Conservation (phyloP, 495 filamentous ascomycete species). For the Aspergillus steynii region DNA sequence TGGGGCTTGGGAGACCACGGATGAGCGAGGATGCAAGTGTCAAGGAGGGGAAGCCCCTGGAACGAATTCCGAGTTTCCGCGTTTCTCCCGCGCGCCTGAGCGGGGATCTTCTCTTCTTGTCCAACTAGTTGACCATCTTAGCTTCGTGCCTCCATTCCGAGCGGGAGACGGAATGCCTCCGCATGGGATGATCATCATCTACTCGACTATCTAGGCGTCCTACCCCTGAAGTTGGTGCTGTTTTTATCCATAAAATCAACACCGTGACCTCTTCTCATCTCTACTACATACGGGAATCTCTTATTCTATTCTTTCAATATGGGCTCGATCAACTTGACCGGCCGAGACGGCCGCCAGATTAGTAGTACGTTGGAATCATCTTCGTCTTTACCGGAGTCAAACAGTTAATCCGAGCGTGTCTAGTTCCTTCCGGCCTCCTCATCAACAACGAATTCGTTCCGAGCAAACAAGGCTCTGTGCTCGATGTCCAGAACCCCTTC, state of each 20-base stretch:
- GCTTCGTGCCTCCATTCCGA: not conserved
- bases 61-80: not conserved
- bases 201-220: too few species aligned
- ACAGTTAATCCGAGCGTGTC: not conserved
- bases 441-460: slow-evolving; percentile 41
- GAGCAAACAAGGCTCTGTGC: slow-evolving; percentile 17
- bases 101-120: too few species aligned
- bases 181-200: not conserved
- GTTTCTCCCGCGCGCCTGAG: not conserved
- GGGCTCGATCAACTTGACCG: not conserved
- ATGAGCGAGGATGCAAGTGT: too few species aligned
- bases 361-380: not conserved
- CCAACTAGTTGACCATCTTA: too few species aligned
- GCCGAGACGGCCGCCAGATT: not conserved
- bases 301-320: not conserved
- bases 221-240: not conserved
- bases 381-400: not conserved
- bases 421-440: slow-evolving; percentile 30
- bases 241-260: not conserved
- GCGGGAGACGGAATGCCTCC: not conserved
- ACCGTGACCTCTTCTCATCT: not conserved
- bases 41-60: too few species aligned
- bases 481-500: slow-evolving; percentile 29
- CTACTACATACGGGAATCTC: not conserved
- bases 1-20: too few species aligned